Evolutionary conservation across 495 filamentous ascomycete species (phyloP), one percentile per base, ranked within the genome.

Genomic region (Stereocaulon alpinum): DNA sequence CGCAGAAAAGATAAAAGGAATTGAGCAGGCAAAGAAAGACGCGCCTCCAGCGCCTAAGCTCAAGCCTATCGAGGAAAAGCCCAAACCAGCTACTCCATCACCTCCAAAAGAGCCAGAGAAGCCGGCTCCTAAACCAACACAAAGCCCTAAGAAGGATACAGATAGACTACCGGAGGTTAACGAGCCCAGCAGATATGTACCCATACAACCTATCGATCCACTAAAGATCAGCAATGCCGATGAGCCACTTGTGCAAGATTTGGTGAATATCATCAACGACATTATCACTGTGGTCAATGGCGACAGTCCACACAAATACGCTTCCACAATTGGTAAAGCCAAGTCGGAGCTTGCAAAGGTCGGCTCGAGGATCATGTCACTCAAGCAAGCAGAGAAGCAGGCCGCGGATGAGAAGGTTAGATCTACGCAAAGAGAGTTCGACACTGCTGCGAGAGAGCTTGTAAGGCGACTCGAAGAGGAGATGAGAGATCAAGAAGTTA

Each of bases 211-310:
- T 17, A 87, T 97, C 60, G 88, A 92, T 66, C 81, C 87, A 32
- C 69, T 95, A 34, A 79, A 82, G 51, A 77, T 91, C 41, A 75
- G 78, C 55, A 80, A 84, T 63, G 88, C 87, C 58, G 81, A 86
- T 59, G 93, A 97, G 65, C 85, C 88, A 5, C 76, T 95, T 24
- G 88, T 96, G 5, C 89, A 95, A 72, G 88, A 96, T 67, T 76
- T 98, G n/a, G 87, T 93, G 56, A 92, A 88, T 74, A 90, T 93
- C 67, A 78, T 97, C 63, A 98, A 98, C 72, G 88, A 92, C 71
- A 86, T 98, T 69, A 95, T 98, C 69, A 83, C 87, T 2, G 87
- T 92, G 34, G 83, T 96, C 58, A 95, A 96, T 70, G 84, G 86
- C 56, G 91, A 95, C 65, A 82, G 86, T 57, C 79, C 82, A 56